These are phyloP conservation scores for Solanum sparsipilum DNA, from an alignment of 257 asterid genomes.

Conservation along the genomic window DNA sequence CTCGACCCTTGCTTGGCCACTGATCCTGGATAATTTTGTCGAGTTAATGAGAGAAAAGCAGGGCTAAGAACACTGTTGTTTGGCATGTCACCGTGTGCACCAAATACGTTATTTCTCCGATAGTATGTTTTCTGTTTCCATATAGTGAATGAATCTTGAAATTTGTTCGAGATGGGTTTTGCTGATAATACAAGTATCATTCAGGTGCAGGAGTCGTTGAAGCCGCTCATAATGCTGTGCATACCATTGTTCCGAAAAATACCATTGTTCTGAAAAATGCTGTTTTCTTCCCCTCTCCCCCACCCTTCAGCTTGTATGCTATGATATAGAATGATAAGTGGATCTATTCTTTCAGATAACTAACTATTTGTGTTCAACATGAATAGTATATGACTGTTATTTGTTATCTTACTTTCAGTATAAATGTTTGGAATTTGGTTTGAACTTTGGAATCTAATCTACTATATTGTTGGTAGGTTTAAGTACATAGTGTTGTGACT, in stretches of 20 bases:
- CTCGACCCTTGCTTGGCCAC: conserved; percentile 64
- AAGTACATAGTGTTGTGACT: not conserved
- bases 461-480: not conserved
- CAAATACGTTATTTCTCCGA: not conserved
- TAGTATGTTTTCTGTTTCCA: not conserved
- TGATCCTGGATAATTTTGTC: conserved; percentile 71
- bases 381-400: not conserved
- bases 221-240: not conserved
- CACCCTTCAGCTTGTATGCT: not conserved
- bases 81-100: not conserved
- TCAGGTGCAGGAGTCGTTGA: not conserved
- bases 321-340: not conserved
- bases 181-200: not conserved
- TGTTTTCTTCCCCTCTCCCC: not conserved
- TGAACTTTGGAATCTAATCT: not conserved
- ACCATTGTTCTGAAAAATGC: not conserved
- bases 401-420: not conserved
- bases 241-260: not conserved
- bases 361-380: not conserved
- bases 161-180: not conserved
- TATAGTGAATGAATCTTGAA: not conserved
- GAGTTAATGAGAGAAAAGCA: conserved; percentile 48
- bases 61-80: not conserved
- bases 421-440: not conserved
- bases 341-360: not conserved